Conservation (phyloP, 140 eudicot genomes). For the Anethum foeniculum region DNA sequence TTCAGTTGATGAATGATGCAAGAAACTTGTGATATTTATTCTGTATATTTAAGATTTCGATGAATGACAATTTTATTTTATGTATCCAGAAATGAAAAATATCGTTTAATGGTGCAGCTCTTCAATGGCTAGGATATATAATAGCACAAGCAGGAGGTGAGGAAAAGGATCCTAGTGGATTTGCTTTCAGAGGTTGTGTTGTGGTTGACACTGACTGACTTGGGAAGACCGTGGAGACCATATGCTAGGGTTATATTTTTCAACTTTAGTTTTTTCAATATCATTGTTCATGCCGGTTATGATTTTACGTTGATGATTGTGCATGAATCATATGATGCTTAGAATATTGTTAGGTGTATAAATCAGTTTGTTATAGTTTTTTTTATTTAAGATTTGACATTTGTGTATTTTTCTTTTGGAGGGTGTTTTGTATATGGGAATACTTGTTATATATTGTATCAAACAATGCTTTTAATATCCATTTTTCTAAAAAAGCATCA, state of each 20-base stretch:
- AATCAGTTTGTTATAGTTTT: too few relatives aligned
- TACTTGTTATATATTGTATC: too few relatives aligned
- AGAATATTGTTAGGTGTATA: too few relatives aligned
- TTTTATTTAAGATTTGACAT: too few relatives aligned
- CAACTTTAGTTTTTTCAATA: slow-evolving; percentile 28
- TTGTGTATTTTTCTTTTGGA: too few relatives aligned
- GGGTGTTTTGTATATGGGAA: too few relatives aligned
- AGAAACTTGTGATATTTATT: neutral
- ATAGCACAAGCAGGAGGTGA: slow-evolving; percentile 59
- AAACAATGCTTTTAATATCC: too few relatives aligned
- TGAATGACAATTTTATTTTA: neutral
- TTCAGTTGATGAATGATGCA: too few relatives aligned
- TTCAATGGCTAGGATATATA: slow-evolving; percentile 45
- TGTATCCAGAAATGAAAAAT: slow-evolving; percentile 43
- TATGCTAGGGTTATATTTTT: slow-evolving; percentile 67
- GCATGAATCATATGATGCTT: too few relatives aligned
- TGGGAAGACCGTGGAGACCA: slow-evolving; percentile 79
- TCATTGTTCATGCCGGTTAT: slow-evolving; percentile 71
- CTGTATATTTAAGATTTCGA: neutral
- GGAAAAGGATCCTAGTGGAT: slow-evolving; percentile 37
- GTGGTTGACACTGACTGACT: slow-evolving; percentile 49
- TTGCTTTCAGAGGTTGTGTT: slow-evolving; percentile 60
- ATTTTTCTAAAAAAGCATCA: too few relatives aligned
- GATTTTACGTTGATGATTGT: too few relatives aligned
- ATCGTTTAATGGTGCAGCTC: slow-evolving; percentile 40